Conservation (phyloP, 768 basidiomycete species). For the Termitomyces eurrhizus region DNA sequence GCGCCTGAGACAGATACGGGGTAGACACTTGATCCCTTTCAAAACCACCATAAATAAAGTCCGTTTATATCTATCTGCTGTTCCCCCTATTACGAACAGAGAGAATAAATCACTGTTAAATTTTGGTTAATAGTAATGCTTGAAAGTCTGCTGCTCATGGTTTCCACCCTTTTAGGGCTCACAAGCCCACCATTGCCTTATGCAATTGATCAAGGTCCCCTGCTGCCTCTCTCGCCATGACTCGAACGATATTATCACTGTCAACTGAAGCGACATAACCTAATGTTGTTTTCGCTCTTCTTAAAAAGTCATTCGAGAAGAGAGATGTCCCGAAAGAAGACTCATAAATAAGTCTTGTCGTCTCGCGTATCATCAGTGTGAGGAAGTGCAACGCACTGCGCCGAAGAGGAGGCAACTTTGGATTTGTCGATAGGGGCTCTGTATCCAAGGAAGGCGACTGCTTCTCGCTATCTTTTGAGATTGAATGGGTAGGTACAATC, state of each 20-base stretch:
- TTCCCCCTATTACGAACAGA: neutral
- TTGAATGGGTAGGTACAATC: constrained; percentile 30
- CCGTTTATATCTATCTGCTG: too few relatives aligned
- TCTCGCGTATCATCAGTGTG: constrained; percentile 59
- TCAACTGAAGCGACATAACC: constrained; percentile 71
- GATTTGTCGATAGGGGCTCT: constrained; percentile 51
- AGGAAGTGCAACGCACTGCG: constrained; percentile 87
- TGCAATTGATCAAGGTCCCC: constrained; percentile 53
- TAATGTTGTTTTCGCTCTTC: constrained; percentile 55
- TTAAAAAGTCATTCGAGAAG: constrained; percentile 36
- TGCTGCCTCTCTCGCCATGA: constrained; percentile 71
- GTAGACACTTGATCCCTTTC: constrained; percentile 37
- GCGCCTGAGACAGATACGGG: constrained; percentile 94
- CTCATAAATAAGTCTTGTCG: constrained; percentile 49
- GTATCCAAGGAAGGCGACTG: constrained; percentile 40
- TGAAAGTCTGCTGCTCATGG: neutral
- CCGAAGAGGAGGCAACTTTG: constrained; percentile 76
- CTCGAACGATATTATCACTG: constrained; percentile 62
- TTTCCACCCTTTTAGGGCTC: neutral
- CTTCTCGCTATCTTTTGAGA: constrained; percentile 18
- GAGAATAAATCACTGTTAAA: neutral
- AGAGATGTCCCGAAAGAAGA: constrained; percentile 20
- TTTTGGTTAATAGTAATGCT: neutral
- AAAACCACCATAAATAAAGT: neutral
- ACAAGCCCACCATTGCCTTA: constrained; percentile 39